A percentile compares a stretch with the other conserved stretches of the same genome.
These are phyloP conservation scores for Boletus rubroflammeus DNA, from an alignment of 768 basidiomycete species.

Conservation along the genomic window DNA sequence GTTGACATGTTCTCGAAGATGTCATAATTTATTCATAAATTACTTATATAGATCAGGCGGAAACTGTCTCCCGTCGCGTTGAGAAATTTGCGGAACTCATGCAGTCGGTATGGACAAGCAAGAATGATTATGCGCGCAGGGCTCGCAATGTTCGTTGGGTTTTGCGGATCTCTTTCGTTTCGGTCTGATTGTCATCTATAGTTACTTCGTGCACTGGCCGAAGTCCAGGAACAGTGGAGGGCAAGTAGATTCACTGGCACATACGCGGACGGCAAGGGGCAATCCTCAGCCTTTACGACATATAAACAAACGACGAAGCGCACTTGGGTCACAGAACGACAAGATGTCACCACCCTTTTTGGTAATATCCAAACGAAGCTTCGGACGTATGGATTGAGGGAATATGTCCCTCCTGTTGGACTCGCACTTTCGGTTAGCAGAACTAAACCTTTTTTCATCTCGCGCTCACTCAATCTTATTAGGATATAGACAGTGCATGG, in stretches of 20 bases:
- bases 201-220: constrained; percentile 64
- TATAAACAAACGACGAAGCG: constrained; percentile 89
- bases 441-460: background rate
- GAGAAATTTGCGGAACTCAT: constrained; percentile 96
- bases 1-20: constrained; percentile 18
- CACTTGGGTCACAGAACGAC: constrained; percentile 84
- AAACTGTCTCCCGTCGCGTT: constrained; percentile 89
- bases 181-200: constrained; percentile 25
- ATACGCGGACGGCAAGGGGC: constrained; percentile 78
- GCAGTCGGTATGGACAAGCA: constrained; percentile 84
- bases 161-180: background rate
- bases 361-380: constrained; percentile 94
- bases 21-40: constrained; percentile 1
- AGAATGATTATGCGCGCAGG: constrained; percentile 91
- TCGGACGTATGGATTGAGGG: constrained; percentile 80
- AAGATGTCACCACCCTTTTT: constrained; percentile 83
- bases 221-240: constrained; percentile 69
- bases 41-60: constrained; percentile 71
- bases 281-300: constrained; percentile 63
- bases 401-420: constrained; percentile 77
- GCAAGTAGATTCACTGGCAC: constrained; percentile 63
- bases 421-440: constrained; percentile 53
- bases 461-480: constrained; percentile 10
- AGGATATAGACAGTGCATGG: constrained; percentile 82
- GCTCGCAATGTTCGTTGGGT: constrained; percentile 54